These are phyloP conservation scores for Rhodotorula sp. DNA, from an alignment of 1,284 basidiomycete genomes.

Conservation along the genomic window DNA sequence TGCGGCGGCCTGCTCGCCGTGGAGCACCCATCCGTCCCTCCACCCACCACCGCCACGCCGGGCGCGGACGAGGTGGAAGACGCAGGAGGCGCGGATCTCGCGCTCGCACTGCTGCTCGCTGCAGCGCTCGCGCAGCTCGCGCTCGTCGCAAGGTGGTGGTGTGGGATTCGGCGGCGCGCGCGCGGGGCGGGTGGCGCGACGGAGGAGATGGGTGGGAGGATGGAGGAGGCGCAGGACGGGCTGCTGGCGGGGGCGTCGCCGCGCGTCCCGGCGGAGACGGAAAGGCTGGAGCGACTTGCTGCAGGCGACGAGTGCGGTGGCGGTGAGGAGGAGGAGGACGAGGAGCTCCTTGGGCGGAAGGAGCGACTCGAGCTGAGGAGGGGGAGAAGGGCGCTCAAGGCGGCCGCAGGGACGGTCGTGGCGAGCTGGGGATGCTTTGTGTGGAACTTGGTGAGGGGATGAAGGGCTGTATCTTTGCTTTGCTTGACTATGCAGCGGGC, in stretches of 20 bases:
- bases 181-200: neutral
- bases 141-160: constrained; percentile 15
- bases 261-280: neutral
- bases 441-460: neutral
- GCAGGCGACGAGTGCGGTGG: no score
- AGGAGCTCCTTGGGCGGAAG: neutral
- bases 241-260: neutral
- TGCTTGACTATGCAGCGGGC: neutral
- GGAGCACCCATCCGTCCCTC: neutral
- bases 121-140: constrained; percentile 16
- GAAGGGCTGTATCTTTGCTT: neutral
- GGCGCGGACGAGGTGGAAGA: neutral
- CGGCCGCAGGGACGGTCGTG: neutral
- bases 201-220: neutral
- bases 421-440: constrained; percentile 15
- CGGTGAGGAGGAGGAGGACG: neutral
- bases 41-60: neutral
- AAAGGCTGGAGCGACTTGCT: neutral
- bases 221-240: neutral
- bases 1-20: constrained; percentile 17
- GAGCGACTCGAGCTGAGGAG: neutral
- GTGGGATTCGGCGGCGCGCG: neutral
- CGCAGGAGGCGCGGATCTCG: neutral
- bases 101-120: constrained; percentile 1
- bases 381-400: constrained; percentile 1